Base-by-base conservation (phyloP, 75 land plant species). In the Pinus albicaulis region DNA sequence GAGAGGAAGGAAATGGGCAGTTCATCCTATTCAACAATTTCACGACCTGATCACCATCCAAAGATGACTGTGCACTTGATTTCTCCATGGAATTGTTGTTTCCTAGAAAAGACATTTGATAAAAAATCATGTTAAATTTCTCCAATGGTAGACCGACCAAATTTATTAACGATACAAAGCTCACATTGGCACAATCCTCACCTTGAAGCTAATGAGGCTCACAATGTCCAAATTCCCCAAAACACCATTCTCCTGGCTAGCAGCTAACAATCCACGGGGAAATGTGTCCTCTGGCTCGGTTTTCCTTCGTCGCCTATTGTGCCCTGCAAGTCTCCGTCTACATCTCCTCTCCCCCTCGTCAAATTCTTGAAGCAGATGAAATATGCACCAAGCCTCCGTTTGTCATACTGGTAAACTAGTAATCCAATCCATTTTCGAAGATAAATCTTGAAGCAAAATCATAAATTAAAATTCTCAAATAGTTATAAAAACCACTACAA, bases 291-390 rank as follows among this genome's bases (percentile, higher is more conserved):
- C 92, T 0, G 91, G 92, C 53, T 94, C 95, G 1, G 88, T 82
- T 73, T 94, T 94, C 79, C 98, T 80, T 56, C 98, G 85, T 6
- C 98, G 81, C 76, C 92, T 78, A 62, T 94, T 94, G 68, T 94
- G 98, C 26, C 98, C 98, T 11, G 92, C 98, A 80, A 94, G 91
- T 56, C 98, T 91, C 12, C 95, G 69, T 56, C 98, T 80, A 76
- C 98, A 94, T 76, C 98, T 94, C 60, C 98, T 76, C 80, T 92
- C 90, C 56, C 98, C 98, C 78, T 94, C 98, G 78, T 94, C 98
- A 84, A 94, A 94, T 80, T 92, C 92, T 26, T 81, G 77, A 76
- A 94, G 87, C 3, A 87, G 89, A 61, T 94, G 95, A 81, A 94
- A 94, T 83, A 95, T 94, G 81, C 58, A 78, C 24, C 23, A 24